Evolutionary conservation across 2,329 filamentous ascomycete genomes (phyloP).

Genomic region (Aspergillus fischeri): DNA sequence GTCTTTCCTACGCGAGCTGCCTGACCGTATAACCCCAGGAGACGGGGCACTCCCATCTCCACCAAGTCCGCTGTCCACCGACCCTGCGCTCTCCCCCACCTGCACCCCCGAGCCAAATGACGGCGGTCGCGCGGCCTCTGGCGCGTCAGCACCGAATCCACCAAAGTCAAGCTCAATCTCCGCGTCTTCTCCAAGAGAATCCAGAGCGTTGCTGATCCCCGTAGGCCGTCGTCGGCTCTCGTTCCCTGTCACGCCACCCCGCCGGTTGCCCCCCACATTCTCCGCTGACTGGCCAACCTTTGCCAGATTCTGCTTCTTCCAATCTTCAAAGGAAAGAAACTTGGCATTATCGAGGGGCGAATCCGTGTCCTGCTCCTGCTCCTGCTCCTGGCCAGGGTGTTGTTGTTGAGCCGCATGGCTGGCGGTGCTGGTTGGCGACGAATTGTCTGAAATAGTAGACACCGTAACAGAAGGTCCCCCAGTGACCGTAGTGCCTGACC

Average conservation of each 20-base stretch:
- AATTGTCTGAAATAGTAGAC: background rate
- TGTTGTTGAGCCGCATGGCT: constrained; percentile 4
- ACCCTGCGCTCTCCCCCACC: background rate
- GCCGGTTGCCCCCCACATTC: constrained; percentile 58
- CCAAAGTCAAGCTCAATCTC: constrained; percentile 76
- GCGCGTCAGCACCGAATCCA: constrained; percentile 53
- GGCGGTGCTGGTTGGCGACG: background rate
- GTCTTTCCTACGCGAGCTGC: constrained; percentile 72
- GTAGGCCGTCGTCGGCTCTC: constrained; percentile 47
- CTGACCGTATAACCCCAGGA: constrained; percentile 47
- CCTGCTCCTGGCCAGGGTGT: constrained; percentile 43
- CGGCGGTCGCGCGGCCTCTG: constrained; percentile 30
- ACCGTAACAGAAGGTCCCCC: background rate
- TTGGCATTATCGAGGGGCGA: constrained; percentile 68
- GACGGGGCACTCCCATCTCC: constrained; percentile 30
- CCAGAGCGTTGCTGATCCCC: constrained; percentile 64
- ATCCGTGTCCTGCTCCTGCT: constrained; percentile 58
- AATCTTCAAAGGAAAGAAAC: constrained; percentile 96
- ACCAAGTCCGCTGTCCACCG: background rate
- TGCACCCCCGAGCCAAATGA: constrained; percentile 25
- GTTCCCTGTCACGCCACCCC: constrained; percentile 45
- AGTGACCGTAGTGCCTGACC: background rate
- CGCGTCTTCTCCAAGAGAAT: constrained; percentile 78
- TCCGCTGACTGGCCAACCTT: constrained; percentile 76
- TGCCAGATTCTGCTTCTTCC: constrained; percentile 90